phyloP scores from a whole-genome alignment of 345 rosid genomes.

The Sapria himalayana region DNA sequence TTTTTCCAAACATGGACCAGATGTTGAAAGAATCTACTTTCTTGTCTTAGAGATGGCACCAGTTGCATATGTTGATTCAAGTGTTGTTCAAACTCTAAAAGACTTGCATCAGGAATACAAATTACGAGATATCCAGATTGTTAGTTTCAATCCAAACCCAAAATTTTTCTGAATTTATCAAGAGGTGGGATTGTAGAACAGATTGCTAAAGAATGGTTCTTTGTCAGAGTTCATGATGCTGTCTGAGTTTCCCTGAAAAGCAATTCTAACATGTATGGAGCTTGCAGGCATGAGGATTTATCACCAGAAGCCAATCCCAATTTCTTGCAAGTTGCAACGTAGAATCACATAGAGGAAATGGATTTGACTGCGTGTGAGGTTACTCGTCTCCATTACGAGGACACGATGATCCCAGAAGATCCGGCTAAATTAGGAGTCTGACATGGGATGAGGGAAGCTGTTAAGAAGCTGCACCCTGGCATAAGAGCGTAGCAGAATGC shows the following conservation, averaged over 20 bases:
- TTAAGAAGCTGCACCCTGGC: no score
- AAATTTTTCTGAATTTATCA: slow-evolving; percentile 59
- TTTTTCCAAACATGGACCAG: no score
- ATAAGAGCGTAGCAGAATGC: no score
- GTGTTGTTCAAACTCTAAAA: slow-evolving; percentile 84
- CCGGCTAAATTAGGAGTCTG: no score
- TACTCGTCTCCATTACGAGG: no score
- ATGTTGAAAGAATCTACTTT: no score
- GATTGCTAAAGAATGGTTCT: slow-evolving; percentile 86
- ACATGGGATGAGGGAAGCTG: no score
- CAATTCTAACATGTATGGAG: slow-evolving; percentile 31
- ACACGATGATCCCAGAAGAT: no score
- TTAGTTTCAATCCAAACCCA: slow-evolving; percentile 69
- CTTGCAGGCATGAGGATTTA: slow-evolving; percentile 11
- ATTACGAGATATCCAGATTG: slow-evolving; percentile 70
- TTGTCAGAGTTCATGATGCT: slow-evolving; percentile 83
- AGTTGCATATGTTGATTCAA: slow-evolving; percentile 71
- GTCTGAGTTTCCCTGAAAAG: slow-evolving; percentile 84
- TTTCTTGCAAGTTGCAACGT: slow-evolving; percentile 27
- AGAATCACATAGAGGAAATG: no score
- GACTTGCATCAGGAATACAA: slow-evolving; percentile 79
- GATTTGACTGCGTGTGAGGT: no score
- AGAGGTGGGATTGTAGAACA: slow-evolving; percentile 57
- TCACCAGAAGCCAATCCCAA: slow-evolving; percentile 16
- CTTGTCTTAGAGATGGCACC: no score